Percentiles rank a stretch among this genome's conserved stretches.
Conservation (phyloP, 2,329 filamentous ascomycete species). For the Aspergillus terreus region DNA sequence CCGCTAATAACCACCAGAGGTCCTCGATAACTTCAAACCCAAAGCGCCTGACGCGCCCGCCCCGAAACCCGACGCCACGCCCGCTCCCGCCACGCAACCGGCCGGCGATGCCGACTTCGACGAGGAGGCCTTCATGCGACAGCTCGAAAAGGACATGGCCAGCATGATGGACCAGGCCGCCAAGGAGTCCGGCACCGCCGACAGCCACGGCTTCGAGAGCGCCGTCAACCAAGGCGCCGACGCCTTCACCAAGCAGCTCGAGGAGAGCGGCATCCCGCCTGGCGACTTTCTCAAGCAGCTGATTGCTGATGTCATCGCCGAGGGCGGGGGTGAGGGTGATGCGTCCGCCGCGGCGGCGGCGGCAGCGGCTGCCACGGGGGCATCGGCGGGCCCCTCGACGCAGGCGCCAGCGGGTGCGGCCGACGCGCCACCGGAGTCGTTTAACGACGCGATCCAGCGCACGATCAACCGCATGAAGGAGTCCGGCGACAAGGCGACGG, state of each 20-base stretch:
- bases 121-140: constrained; percentile 64
- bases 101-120: constrained; percentile 25
- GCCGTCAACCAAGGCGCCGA: constrained; percentile 31
- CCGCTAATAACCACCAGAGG: constrained; percentile 54
- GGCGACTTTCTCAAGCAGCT: constrained; percentile 35
- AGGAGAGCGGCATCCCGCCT: constrained; percentile 31
- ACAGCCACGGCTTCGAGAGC: constrained; percentile 20
- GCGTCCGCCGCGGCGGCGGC: constrained; percentile 23
- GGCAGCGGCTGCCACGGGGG: constrained; percentile 14
- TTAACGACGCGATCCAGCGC: constrained; percentile 86
- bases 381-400: constrained; percentile 17
- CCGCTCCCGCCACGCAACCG: constrained; percentile 7
- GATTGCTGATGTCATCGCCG: constrained; percentile 32
- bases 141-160: constrained; percentile 88
- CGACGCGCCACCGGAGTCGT: constrained; percentile 59
- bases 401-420: constrained; percentile 20
- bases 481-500: constrained; percentile 80
- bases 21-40: constrained; percentile 82
- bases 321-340: constrained; percentile 17
- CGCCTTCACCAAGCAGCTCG: constrained; percentile 33
- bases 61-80: constrained; percentile 12
- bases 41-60: constrained; percentile 34
- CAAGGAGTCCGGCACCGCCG: constrained; percentile 18
- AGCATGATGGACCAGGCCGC: constrained; percentile 60
- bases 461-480: constrained; percentile 97